Percentiles rank a stretch among this genome's conserved stretches.
Evolutionary conservation across 805 yeast species (phyloP).

Genomic region (Candida taoyuanica): DNA sequence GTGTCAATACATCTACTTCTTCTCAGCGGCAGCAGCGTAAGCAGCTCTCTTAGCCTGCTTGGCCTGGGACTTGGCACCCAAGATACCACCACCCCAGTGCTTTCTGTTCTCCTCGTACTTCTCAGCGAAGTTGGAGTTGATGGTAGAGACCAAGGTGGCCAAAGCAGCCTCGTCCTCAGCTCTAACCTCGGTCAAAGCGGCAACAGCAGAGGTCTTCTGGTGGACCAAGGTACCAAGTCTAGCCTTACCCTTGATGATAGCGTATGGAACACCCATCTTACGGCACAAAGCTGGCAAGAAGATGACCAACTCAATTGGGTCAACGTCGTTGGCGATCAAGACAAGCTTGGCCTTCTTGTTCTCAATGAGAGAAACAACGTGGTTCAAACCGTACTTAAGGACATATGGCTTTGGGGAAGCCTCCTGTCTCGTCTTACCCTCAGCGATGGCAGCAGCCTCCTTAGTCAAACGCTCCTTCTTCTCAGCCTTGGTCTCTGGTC

Average conservation of each 20-base stretch:
- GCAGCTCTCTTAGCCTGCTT: constrained; percentile 44
- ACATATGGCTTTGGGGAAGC: constrained; percentile 95
- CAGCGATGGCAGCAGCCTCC: constrained; percentile 99
- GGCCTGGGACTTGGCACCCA: constrained; percentile 92
- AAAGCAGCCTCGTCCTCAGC: constrained; percentile 94
- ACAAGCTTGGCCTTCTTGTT: constrained; percentile 98
- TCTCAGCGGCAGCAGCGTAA: constrained; percentile 17
- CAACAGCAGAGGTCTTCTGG: constrained; percentile 96
- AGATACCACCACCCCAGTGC: constrained; percentile 99
- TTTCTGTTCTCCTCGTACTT: constrained; percentile 94
- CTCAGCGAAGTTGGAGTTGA: constrained; percentile 89
- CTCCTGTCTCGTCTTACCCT: constrained; percentile 95
- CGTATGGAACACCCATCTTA: constrained; percentile 99
- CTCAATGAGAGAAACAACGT: constrained; percentile 94
- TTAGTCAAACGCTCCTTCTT: constrained; percentile 98
- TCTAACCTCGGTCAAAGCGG: constrained; percentile 93
- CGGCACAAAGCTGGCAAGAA: constrained; percentile 98
- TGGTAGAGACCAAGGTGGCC: constrained; percentile 87
- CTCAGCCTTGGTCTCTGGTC: constrained; percentile 96
- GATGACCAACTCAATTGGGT: constrained; percentile 96
- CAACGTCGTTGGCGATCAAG: constrained; percentile 97
- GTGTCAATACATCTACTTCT: constrained; percentile 13
- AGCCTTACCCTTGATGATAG: constrained; percentile 97
- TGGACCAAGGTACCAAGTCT: constrained; percentile 97
- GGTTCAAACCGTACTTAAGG: constrained; percentile 98